A percentile compares a stretch with the other conserved stretches of the same genome.
Evolutionary conservation across 1,284 basidiomycete genomes (phyloP).

Genomic region (Ganoderma lingzhi): DNA sequence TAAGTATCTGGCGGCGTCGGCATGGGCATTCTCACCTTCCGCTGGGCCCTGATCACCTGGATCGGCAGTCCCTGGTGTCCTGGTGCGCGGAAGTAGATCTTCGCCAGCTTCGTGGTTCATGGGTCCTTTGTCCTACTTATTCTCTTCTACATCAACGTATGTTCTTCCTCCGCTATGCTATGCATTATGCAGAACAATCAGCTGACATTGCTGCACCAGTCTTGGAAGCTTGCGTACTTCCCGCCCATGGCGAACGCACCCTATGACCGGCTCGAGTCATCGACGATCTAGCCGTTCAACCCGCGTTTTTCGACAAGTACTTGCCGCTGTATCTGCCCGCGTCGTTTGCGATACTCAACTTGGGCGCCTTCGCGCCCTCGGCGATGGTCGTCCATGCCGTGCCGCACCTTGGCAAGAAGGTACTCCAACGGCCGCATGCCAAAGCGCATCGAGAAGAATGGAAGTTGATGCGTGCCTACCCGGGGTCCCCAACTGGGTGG

Average conservation of each 20-base stretch:
- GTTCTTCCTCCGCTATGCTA: slow-evolving; percentile 36
- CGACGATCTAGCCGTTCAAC: slow-evolving; percentile 72
- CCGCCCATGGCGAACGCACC: slow-evolving; percentile 81
- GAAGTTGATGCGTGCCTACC: slow-evolving; percentile 95
- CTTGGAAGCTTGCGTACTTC: slow-evolving; percentile 85
- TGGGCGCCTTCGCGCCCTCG: slow-evolving; percentile 89
- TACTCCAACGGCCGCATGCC: slow-evolving; percentile 80
- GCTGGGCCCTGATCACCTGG: slow-evolving; percentile 94
- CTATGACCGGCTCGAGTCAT: slow-evolving; percentile 88
- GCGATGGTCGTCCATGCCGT: slow-evolving; percentile 90
- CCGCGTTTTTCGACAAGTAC: slow-evolving; percentile 84
- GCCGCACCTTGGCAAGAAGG: slow-evolving; percentile 85
- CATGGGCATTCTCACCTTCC: slow-evolving; percentile 91
- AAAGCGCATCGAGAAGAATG: slow-evolving; percentile 84
- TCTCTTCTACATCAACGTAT: slow-evolving; percentile 92
- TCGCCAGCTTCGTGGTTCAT: slow-evolving; percentile 88
- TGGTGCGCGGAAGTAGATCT: slow-evolving; percentile 98
- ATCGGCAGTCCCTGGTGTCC: slow-evolving; percentile 93
- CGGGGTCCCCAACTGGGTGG: slow-evolving; percentile 97
- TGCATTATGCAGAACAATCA: background rate
- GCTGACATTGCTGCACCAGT: slow-evolving; percentile 49
- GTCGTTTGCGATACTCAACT: slow-evolving; percentile 89
- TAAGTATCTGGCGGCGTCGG: slow-evolving; percentile 85
- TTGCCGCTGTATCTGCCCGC: slow-evolving; percentile 93
- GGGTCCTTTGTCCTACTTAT: slow-evolving; percentile 90